These are phyloP conservation scores for Gastrodia elata DNA, from an alignment of 106 monocot species.

Conservation along the genomic window DNA sequence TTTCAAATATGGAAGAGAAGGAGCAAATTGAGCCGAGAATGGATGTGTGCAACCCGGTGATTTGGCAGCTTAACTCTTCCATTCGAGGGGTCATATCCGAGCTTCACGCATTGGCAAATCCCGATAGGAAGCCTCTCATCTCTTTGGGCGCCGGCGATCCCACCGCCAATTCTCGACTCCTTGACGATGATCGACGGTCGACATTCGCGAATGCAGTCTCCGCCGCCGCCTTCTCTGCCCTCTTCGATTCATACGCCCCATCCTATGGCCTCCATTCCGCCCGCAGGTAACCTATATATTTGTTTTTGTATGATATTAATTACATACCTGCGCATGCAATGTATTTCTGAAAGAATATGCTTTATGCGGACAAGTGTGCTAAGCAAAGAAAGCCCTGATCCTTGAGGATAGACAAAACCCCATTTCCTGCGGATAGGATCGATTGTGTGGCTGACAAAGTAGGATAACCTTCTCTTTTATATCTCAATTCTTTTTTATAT, in stretches of 20 bases:
- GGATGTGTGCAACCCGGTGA: slow-evolving; percentile 39
- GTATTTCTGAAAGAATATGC: too few relatives aligned
- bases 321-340: too few relatives aligned
- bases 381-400: too few relatives aligned
- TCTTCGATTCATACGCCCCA: slow-evolving; percentile 58
- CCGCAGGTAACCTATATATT: slow-evolving; percentile 29
- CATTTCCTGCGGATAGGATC: too few relatives aligned
- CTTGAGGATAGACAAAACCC: too few relatives aligned
- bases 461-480: too few relatives aligned
- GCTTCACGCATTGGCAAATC: slow-evolving; percentile 27
- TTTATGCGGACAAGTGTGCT: too few relatives aligned
- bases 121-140: slow-evolving; percentile 40
- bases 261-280: slow-evolving; percentile 50
- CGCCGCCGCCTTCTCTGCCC: slow-evolving; percentile 18
- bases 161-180: slow-evolving; percentile 33
- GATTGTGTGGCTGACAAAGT: too few relatives aligned
- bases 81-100: slow-evolving; percentile 59
- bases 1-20: too few relatives aligned
- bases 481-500: too few relatives aligned
- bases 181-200: slow-evolving; percentile 14
- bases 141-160: slow-evolving; percentile 78
- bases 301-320: too few relatives aligned
- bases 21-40: not conserved
- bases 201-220: slow-evolving; percentile 21
- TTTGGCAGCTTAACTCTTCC: slow-evolving; percentile 35